These are phyloP conservation scores for Xylariaceae sp. DNA, from an alignment of 2,329 filamentous ascomycete species.

Conservation along the genomic window DNA sequence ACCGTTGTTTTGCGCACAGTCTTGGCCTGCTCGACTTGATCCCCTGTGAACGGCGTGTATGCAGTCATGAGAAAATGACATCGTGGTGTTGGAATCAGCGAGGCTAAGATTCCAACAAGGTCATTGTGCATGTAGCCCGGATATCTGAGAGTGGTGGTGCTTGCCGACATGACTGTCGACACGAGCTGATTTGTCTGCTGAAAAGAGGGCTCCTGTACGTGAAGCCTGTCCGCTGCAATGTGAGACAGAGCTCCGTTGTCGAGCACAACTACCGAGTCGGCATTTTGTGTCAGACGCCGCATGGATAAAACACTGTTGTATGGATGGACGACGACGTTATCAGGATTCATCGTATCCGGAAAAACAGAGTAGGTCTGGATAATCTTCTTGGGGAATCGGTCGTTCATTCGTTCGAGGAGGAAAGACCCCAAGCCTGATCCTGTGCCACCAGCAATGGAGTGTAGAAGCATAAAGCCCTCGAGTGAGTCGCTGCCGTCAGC, in stretches of 20 bases:
- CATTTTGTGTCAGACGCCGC: slow-evolving; percentile 88
- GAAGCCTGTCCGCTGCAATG: slow-evolving; percentile 90
- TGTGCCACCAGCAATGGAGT: slow-evolving; percentile 96
- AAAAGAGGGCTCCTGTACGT: slow-evolving; percentile 93
- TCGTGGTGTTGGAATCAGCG: slow-evolving; percentile 90
- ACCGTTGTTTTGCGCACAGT: slow-evolving; percentile 98
- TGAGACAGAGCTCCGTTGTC: slow-evolving; percentile 92
- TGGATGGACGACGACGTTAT: slow-evolving; percentile 93
- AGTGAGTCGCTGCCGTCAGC: slow-evolving; percentile 97
- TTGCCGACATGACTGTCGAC: slow-evolving; percentile 97
- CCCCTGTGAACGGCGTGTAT: slow-evolving; percentile 95
- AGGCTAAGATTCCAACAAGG: slow-evolving; percentile 92
- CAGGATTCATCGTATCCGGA: slow-evolving; percentile 81
- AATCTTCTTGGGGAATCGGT: slow-evolving; percentile 97
- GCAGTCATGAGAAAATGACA: slow-evolving; percentile 99
- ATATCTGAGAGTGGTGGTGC: slow-evolving; percentile 92
- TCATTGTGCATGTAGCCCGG: slow-evolving; percentile 99
- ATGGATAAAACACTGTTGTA: slow-evolving; percentile 96
- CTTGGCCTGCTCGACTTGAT: slow-evolving; percentile 95
- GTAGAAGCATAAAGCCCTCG: slow-evolving; percentile 98
- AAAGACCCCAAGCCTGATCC: slow-evolving; percentile 96
- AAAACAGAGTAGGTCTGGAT: slow-evolving; percentile 99
- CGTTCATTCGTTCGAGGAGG: slow-evolving; percentile 90
- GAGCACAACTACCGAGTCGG: slow-evolving; percentile 94
- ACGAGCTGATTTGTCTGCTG: slow-evolving; percentile 97